phyloP scores from a whole-genome alignment of 257 asterid species.

The Jaltomata sinuosa region DNA sequence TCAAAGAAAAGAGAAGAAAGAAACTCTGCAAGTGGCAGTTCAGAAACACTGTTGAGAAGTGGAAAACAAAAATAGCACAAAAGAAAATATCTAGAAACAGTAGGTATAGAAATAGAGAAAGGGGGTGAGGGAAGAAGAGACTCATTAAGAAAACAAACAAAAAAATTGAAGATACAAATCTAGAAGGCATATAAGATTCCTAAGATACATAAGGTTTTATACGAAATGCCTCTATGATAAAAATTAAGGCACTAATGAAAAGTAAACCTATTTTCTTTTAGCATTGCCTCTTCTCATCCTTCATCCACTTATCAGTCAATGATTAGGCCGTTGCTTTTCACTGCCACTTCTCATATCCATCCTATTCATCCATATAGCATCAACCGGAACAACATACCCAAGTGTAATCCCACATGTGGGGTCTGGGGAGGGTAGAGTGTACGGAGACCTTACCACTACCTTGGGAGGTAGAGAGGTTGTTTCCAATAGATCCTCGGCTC shows the following conservation, averaged over 20 bases:
- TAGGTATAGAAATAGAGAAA: background rate
- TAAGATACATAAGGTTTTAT: background rate
- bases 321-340: background rate
- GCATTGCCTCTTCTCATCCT: background rate
- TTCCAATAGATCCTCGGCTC: too few relatives aligned
- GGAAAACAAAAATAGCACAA: background rate
- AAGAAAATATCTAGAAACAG: background rate
- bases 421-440: too few relatives aligned
- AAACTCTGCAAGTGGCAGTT: background rate
- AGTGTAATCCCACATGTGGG: too few relatives aligned
- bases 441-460: too few relatives aligned
- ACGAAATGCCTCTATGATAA: background rate
- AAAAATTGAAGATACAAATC: background rate
- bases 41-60: background rate
- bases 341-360: background rate
- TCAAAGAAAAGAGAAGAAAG: background rate
- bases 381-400: too few relatives aligned
- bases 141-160: background rate
- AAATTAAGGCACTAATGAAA: background rate
- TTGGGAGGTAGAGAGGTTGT: too few relatives aligned
- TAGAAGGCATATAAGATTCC: background rate
- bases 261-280: background rate
- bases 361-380: background rate
- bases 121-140: background rate
- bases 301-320: background rate